Evolutionary conservation across 768 basidiomycete species (phyloP).

Genomic region (Epithele typhae): DNA sequence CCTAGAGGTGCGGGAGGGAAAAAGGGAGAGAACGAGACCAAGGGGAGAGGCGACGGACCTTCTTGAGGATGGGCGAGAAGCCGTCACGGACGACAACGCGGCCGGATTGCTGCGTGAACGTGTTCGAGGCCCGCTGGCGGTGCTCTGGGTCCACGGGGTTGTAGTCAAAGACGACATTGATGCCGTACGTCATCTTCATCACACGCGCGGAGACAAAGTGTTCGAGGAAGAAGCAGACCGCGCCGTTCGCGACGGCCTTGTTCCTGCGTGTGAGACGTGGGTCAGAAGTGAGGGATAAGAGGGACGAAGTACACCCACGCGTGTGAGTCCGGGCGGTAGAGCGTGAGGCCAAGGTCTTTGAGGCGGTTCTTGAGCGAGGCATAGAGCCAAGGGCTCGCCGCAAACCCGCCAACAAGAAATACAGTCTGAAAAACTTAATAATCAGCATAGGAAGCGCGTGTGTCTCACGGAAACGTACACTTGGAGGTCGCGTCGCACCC

Average conservation of each 20-base stretch:
- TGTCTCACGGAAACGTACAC: background rate
- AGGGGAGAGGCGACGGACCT: background rate
- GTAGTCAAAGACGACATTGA: slow-evolving; percentile 33
- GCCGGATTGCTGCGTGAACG: slow-evolving; percentile 29
- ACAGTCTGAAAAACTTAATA: slow-evolving; percentile 44
- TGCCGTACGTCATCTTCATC: slow-evolving; percentile 45
- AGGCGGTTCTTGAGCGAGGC: slow-evolving; percentile 64
- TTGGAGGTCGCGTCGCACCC: background rate
- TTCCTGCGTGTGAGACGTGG: slow-evolving; percentile 23
- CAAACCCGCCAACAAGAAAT: slow-evolving; percentile 79
- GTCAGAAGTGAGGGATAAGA: too few species aligned
- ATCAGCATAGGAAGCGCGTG: background rate
- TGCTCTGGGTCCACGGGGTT: slow-evolving; percentile 38
- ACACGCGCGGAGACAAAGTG: slow-evolving; percentile 46
- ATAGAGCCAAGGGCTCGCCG: slow-evolving; percentile 78
- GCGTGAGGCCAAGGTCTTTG: slow-evolving; percentile 44
- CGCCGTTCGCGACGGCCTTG: slow-evolving; percentile 54
- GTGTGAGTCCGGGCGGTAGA: slow-evolving; percentile 74
- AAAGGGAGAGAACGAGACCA: too few species aligned
- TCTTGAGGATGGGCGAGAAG: slow-evolving; percentile 10
- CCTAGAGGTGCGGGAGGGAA: too few species aligned
- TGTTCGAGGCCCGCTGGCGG: slow-evolving; percentile 26
- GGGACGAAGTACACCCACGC: slow-evolving; percentile 44
- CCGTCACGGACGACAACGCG: slow-evolving; percentile 1
- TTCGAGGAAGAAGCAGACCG: slow-evolving; percentile 39